Conservation (phyloP, 306 rosid genomes). For the Vigna radiata region DNA sequence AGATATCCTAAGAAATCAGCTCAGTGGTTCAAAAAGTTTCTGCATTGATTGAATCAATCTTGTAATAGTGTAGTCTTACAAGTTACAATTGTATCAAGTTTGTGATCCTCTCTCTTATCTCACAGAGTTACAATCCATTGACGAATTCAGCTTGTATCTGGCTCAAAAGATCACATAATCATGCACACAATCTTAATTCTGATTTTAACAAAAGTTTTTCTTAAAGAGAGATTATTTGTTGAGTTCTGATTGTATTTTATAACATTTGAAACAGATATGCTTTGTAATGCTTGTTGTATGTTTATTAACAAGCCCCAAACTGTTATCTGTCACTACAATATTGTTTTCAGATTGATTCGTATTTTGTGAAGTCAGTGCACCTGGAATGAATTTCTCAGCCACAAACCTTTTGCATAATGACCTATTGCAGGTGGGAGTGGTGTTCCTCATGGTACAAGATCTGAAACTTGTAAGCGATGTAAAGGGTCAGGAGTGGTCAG, state of each 20-base stretch:
- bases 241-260: conserved; percentile 5
- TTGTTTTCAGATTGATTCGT: conserved; percentile 20
- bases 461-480: conserved; percentile 90
- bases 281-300: conserved; percentile 90
- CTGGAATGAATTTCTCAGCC: conserved; percentile 16
- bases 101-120: no score
- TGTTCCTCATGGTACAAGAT: no score
- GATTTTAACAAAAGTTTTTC: no score
- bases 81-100: no score
- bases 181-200: no score
- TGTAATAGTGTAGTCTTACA: no score
- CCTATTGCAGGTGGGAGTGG: conserved; percentile 81
- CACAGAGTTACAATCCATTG: no score
- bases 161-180: no score
- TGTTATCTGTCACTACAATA: conserved; percentile 33
- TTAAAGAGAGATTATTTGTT: no score
- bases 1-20: conserved; percentile 60
- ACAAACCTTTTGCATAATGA: conserved; percentile 29
- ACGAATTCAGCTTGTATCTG: no score
- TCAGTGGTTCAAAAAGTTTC: conserved; percentile 55
- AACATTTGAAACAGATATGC: conserved; percentile 71
- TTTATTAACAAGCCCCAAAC: conserved; percentile 28
- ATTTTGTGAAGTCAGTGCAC: background rate
- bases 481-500: conserved; percentile 96
- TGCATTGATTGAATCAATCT: conserved; percentile 16